Evolutionary conservation across 140 eudicot genomes (phyloP).

Genomic region (Flaveria floridana): DNA sequence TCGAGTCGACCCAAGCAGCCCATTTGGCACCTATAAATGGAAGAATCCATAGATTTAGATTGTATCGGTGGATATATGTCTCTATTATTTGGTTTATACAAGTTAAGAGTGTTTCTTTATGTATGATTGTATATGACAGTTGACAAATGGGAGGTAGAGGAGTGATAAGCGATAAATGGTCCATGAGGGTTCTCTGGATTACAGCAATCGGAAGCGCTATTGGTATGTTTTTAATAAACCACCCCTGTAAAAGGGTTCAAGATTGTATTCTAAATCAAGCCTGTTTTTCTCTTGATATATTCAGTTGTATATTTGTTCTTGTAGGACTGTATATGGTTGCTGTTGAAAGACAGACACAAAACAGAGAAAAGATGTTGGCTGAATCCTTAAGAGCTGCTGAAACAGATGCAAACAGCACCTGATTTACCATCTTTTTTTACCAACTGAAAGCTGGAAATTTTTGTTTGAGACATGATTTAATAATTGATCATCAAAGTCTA

Average conservation of each 20-base stretch:
- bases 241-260: background rate
- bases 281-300: background rate
- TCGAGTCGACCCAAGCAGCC: background rate
- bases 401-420: slow-evolving; percentile 38
- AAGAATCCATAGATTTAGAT: background rate
- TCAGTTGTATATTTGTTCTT: slow-evolving; percentile 8
- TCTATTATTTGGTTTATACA: background rate
- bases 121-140: slow-evolving; percentile 26
- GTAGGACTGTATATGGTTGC: slow-evolving; percentile 88
- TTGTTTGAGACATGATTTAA: slow-evolving; percentile 21
- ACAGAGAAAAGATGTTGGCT: slow-evolving; percentile 76
- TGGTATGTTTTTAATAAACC: slow-evolving; percentile 38
- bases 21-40: background rate
- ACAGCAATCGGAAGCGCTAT: slow-evolving; percentile 83
- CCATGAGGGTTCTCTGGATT: slow-evolving; percentile 77
- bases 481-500: slow-evolving; percentile 21
- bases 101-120: slow-evolving; percentile 12
- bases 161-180: slow-evolving; percentile 74
- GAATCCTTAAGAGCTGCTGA: slow-evolving; percentile 59
- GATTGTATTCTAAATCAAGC: background rate
- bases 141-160: slow-evolving; percentile 61
- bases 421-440: background rate
- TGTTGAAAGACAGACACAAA: slow-evolving; percentile 83
- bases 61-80: background rate
- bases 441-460: background rate